Conservation (phyloP, 2,329 filamentous ascomycete species). For the Stemphylium lycopersici region DNA sequence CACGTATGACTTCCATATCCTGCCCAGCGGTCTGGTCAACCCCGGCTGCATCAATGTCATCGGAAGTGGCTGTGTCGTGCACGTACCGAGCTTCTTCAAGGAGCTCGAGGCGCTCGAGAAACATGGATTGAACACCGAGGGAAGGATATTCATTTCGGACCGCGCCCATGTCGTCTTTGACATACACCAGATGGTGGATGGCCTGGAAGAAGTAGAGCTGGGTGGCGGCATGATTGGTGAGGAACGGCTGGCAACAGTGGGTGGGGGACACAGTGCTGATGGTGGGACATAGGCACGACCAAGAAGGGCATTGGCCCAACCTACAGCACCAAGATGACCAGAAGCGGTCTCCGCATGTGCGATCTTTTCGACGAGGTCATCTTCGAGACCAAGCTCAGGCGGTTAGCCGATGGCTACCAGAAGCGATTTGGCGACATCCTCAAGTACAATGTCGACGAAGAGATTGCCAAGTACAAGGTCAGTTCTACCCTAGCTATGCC, state of each 20-base stretch:
- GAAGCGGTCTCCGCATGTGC: constrained; percentile 69
- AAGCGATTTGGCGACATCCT: constrained; percentile 72
- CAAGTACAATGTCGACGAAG: constrained; percentile 71
- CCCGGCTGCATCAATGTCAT: constrained; percentile 74
- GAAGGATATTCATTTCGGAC: constrained; percentile 68
- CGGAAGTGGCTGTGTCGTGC: constrained; percentile 69
- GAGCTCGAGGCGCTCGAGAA: constrained; percentile 66
- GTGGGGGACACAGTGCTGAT: constrained; percentile 26
- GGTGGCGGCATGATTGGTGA: constrained; percentile 54
- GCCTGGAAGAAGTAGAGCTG: constrained; percentile 66
- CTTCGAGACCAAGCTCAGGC: constrained; percentile 71
- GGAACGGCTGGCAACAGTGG: constrained; percentile 5
- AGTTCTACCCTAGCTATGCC: neutral
- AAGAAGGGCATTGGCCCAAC: constrained; percentile 62
- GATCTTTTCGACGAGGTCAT: constrained; percentile 71
- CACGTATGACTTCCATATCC: constrained; percentile 54
- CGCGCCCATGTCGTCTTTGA: constrained; percentile 69
- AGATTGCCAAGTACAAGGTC: constrained; percentile 67
- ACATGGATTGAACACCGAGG: constrained; percentile 64
- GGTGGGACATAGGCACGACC: constrained; percentile 56
- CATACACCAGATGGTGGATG: constrained; percentile 71
- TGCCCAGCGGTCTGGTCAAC: constrained; percentile 71
- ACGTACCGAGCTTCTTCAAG: constrained; percentile 71
- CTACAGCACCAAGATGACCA: constrained; percentile 68
- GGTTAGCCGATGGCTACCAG: constrained; percentile 67